Base-by-base conservation (phyloP, 495 filamentous ascomycete species). In the Delitschia confertaspora region DNA sequence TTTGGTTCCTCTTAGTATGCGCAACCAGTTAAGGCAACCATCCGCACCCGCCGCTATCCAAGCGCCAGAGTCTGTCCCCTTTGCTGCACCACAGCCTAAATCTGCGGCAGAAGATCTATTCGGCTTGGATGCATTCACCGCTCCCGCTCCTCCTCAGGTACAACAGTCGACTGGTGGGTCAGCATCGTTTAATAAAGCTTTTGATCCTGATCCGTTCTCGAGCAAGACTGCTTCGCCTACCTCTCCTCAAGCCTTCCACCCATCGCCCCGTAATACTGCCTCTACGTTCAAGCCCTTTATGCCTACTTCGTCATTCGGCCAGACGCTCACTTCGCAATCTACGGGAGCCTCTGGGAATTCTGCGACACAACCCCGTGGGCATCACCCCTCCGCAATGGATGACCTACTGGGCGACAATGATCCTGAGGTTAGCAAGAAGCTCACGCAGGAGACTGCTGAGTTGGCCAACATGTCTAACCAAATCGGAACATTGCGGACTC, bases 381-480 rank as follows among this genome's bases (percentile, higher is more conserved):
- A 65, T 41, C 69, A 70, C 31, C 66, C 67, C 2, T 69, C 80
- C 11, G 73, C 73, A 13, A 72, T 83, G 47, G 88, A 96, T 53
- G 93, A 96, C 65, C 71, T 98, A n/a, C 75, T 96, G 7, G 91
- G 93, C 16, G 91, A 95, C 49, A 82, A 82, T 42, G 91, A 96
- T 45, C 85, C 85, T 3, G 88, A 95, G 59, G 75, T 88, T 35
- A 87, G 77, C 59, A 93, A 83, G 59, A 89, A 82, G 57, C 65
- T 96, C 33, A 88, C 79, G 0, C 79, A 77, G 45, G 91, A 98
- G 61, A 91, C 87, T 3, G 80, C 82, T 1, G 91, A 98, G 57
- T 71, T 96, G n/a, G 91, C 88, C 21, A 98, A 98, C 56, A 65
- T 98, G 41, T 95, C 88, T 4, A 96, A 94, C 60, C 89, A 96